Base-by-base conservation (phyloP, 768 basidiomycete genomes). In the Tremella fuciformis region DNA sequence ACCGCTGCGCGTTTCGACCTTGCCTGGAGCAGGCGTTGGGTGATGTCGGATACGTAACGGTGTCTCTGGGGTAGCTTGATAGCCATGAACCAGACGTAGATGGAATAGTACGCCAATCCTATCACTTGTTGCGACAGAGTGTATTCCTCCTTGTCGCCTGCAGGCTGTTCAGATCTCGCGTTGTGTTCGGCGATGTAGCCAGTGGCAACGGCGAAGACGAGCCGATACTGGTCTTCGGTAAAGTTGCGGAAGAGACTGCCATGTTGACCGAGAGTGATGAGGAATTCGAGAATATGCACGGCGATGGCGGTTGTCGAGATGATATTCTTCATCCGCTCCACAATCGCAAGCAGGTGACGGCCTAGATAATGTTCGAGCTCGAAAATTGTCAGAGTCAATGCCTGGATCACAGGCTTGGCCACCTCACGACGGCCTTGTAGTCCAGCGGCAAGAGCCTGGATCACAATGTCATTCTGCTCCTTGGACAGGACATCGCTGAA, bases 31-130 rank as follows among this genome's bases (percentile, higher is more conserved):
- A 99, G 82, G 64, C 91, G 88, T 8, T 88, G 83, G 0, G 88
- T 87, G 73, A 99, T 91, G 78, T 87, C 91, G 25, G 85, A 83
- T 25, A 97, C 83, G 70, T 94, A 86, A 26, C 82, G 82, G 0
- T 86, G 86, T 13, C 96, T 83, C 66, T 94, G 88, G 0, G 85
- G 82, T 8, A 93, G 81, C 70, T 86, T 87, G 52, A 98, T 77
- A 0, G 90, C 88, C 52, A 96, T 81, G 79, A 94, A 98, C 96
- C 96, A 98, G 40, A 87, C 81, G 69, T 96, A 97, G 64, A 97
- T 88, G 48, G 88, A 85, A 65, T 87, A 88, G 75, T 90, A 94
- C 0, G 90, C 90, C 68, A 93, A 81, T 72, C 87, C 84, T 24
- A 91, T 86, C 13, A 97, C 88, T 70, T 94, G 90, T 75, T 94